Conservation (phyloP, 2,329 filamentous ascomycete genomes). For the Trichoderma koningiopsis region DNA sequence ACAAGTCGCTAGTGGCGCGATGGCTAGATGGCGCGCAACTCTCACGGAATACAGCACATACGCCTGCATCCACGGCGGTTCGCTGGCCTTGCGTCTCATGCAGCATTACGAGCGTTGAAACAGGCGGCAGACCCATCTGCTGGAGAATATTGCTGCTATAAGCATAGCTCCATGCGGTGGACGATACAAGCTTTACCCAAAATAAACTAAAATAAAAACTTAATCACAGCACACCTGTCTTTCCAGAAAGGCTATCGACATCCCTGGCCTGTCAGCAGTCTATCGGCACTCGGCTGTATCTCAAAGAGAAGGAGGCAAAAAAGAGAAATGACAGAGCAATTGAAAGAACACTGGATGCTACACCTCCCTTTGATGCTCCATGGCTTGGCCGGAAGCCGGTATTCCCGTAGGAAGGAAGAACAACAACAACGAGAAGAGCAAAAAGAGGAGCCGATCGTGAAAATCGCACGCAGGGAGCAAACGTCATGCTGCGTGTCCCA, state of each 20-base stretch:
- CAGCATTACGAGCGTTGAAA: not conserved
- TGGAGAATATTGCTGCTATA: not conserved
- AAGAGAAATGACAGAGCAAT: not conserved
- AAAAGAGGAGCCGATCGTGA: not conserved
- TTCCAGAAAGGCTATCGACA: not conserved
- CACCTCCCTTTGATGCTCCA: not conserved
- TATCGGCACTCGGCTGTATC: constrained; percentile 12
- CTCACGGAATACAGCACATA: not conserved
- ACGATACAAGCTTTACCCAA: not conserved
- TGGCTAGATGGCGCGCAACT: not conserved
- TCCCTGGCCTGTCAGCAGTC: not conserved
- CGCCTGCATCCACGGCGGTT: not conserved
- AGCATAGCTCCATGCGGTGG: not conserved
- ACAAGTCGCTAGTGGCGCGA: not conserved
- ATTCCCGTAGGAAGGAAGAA: not conserved
- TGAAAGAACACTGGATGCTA: not conserved
- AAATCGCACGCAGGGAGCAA: not conserved
- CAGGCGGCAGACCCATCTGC: not conserved
- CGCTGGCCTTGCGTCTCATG: not conserved
- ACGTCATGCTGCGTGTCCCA: not conserved
- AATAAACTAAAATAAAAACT: constrained; percentile 1
- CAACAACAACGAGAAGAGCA: not conserved
- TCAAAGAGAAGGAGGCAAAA: not conserved
- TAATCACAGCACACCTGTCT: constrained; percentile 1
- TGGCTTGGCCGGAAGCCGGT: not conserved